Conservation (phyloP, 2,329 filamentous ascomycete species). For the Orbilia oligospora region DNA sequence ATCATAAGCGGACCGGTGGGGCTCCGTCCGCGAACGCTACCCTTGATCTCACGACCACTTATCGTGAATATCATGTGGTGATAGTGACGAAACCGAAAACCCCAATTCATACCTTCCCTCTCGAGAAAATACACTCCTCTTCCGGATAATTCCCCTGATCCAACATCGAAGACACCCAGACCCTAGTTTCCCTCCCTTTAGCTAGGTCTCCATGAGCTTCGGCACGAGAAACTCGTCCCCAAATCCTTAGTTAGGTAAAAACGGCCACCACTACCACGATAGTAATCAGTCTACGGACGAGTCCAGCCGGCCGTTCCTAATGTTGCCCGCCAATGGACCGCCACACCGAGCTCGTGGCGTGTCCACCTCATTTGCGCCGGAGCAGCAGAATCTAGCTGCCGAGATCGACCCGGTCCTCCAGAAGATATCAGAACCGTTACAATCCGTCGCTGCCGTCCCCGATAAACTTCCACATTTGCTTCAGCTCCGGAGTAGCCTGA, state of each 20-base stretch:
- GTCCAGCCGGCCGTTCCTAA: constrained; percentile 36
- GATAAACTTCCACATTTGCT: constrained; percentile 69
- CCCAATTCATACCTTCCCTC: constrained; percentile 28
- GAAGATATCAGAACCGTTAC: constrained; percentile 66
- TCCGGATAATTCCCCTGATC: constrained; percentile 16
- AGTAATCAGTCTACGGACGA: constrained; percentile 21
- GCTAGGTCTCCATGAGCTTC: constrained; percentile 51
- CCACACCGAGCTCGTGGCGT: constrained; percentile 56
- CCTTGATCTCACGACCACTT: constrained; percentile 58
- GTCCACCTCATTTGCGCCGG: constrained; percentile 61
- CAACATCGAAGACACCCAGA: not conserved
- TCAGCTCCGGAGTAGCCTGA: constrained; percentile 77
- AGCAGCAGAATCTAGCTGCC: constrained; percentile 65
- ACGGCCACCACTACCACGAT: constrained; percentile 21
- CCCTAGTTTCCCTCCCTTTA: not conserved
- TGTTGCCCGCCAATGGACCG: constrained; percentile 57
- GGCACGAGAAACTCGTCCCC: constrained; percentile 29
- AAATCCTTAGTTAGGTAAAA: constrained; percentile 34
- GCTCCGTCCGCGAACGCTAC: constrained; percentile 60
- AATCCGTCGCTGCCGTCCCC: constrained; percentile 64
- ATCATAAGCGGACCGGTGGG: constrained; percentile 59
- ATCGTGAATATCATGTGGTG: constrained; percentile 46
- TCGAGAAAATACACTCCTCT: constrained; percentile 1
- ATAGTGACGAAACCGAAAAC: constrained; percentile 40
- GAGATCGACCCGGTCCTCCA: constrained; percentile 67